A percentile compares a stretch with the other conserved stretches of the same genome.
Conservation (phyloP, 257 asterid species). For the Paulownia fortunei region DNA sequence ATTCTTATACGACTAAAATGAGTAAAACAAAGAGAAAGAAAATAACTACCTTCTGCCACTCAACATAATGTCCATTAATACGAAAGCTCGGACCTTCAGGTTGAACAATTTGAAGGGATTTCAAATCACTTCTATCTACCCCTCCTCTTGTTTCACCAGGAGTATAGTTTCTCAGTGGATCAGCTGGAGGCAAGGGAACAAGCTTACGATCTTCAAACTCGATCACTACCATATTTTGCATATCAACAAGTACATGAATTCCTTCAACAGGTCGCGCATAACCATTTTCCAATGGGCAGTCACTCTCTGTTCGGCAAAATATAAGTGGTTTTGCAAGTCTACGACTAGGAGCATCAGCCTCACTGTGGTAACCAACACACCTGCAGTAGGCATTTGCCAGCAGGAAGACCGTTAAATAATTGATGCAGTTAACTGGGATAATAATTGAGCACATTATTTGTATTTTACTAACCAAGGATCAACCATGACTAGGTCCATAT, state of each 20-base stretch:
- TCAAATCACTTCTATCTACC: constrained; percentile 93
- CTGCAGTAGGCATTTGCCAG: constrained; percentile 49
- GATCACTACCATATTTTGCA: constrained; percentile 90
- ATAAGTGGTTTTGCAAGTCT: constrained; percentile 97
- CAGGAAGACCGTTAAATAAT: constrained; percentile 22
- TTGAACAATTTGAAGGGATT: constrained; percentile 83
- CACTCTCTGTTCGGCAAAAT: constrained; percentile 94
- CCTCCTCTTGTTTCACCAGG: constrained; percentile 97
- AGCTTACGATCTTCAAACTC: constrained; percentile 96
- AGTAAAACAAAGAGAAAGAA: constrained; percentile 23
- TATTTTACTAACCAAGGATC: constrained; percentile 83
- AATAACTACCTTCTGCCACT: constrained; percentile 97
- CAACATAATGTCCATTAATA: constrained; percentile 75
- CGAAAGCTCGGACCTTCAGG: constrained; percentile 99
- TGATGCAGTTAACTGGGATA: constrained; percentile 9
- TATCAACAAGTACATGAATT: constrained; percentile 89
- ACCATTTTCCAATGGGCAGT: constrained; percentile 97
- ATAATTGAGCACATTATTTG: constrained; percentile 5
- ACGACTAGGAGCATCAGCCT: constrained; percentile 92
- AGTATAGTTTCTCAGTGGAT: constrained; percentile 92
- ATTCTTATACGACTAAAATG: neutral
- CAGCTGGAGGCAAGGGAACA: constrained; percentile 95
- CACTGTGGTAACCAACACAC: constrained; percentile 95
- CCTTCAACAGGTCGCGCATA: constrained; percentile 99
- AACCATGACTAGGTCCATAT: constrained; percentile 99